Evolutionary conservation across 495 filamentous ascomycete genomes (phyloP), one percentile per base, ranked within the genome.

Genomic region (Trichoderma orchidacearum): DNA sequence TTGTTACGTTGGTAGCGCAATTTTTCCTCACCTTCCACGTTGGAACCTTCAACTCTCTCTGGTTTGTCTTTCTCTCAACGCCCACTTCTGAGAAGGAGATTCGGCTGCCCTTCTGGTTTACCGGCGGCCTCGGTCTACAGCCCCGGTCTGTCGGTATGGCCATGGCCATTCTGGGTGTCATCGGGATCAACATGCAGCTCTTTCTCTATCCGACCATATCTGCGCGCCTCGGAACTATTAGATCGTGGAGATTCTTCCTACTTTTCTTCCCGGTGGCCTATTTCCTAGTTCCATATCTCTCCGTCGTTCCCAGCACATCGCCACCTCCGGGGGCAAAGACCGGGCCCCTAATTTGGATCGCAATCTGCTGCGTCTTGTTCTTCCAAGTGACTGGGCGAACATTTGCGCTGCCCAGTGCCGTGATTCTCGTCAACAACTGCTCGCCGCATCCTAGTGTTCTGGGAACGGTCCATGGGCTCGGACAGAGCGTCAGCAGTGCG

Each of bases 371-470:
- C 15, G 78, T 91, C 5, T 72, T 93, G 0, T 78, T 82, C 63
- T 66, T 91, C 21, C 86, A 92, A 59, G 87, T 90, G 51, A 69
- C 84, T 1, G 87, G 84, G 0, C 80, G 87, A n/a, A 93, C 88
- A 0, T 92, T 95, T 69, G 86, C 86, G 5, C 75, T 91, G 0
- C 88, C 89, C 0, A 83, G 81, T 13, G 81, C 84, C 21, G 83
- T 84, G 2, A 92, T 95, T 56, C 71, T 95, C 6, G 75, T 92
- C 30, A 93, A 92, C 61, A 93, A 95, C 65, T 86, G 84, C 70
- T 85, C 82, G 48, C 87, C 89, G 1, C 87, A 91, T 62, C 88
- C 88, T 0, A 83, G 78, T 28, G 87, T 92, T 5, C 75, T 95
- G 9, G 86, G 87, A 1, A 90, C 87, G 2, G 78, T 93, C 30